Conservation (phyloP, 2,329 filamentous ascomycete genomes). For the Colletotrichum sp. region DNA sequence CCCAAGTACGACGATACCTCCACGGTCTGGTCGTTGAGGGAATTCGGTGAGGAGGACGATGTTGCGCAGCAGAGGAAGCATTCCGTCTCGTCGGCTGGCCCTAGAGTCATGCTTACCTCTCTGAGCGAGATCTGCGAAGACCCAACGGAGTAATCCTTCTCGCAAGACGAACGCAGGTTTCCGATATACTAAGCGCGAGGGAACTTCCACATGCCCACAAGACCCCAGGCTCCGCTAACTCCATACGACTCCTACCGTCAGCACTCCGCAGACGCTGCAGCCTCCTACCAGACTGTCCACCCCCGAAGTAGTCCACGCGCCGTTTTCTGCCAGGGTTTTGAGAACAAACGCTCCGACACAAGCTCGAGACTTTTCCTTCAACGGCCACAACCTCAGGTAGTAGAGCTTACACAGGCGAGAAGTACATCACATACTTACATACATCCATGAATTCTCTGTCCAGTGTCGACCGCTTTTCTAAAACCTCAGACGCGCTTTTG, state of each 20-base stretch:
- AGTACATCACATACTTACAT: neutral
- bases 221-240: too few relatives aligned
- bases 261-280: too few relatives aligned
- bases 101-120: neutral
- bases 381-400: too few relatives aligned
- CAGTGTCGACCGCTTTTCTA: neutral
- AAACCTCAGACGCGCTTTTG: neutral
- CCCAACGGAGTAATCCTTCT: too few relatives aligned
- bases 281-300: too few relatives aligned
- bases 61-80: neutral
- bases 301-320: too few relatives aligned
- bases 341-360: neutral
- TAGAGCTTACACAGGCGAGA: neutral
- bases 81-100: neutral
- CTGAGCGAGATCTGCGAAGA: too few relatives aligned
- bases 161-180: too few relatives aligned
- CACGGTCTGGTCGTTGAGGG: neutral
- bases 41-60: neutral
- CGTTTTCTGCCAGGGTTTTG: too few relatives aligned
- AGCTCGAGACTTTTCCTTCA: neutral
- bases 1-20: neutral
- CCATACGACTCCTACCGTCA: too few relatives aligned
- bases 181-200: too few relatives aligned
- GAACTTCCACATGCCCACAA: too few relatives aligned
- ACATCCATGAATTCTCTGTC: neutral